Base-by-base conservation (phyloP, 345 rosid species). In the Ailanthus altissimus region DNA sequence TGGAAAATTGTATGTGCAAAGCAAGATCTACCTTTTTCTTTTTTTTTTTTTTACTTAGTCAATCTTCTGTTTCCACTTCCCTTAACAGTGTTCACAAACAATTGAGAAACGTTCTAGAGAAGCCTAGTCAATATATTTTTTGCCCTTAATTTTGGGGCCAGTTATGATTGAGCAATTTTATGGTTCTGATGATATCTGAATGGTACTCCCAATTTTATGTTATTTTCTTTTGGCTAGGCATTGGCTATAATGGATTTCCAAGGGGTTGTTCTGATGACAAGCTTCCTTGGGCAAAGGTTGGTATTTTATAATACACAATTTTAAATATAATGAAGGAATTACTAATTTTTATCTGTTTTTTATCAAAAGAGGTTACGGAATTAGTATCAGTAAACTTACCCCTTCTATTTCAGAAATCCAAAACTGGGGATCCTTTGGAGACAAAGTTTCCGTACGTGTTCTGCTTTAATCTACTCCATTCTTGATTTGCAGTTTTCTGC, bases 221-320 rank as follows among this genome's bases (percentile, higher is more conserved):
- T 47, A 18, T 73, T 77, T 65, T 64, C 26, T 78, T 67, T 77
- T 73, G 32, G 21, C 74, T 77, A 93, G 98, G 98, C 76, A 95
- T 95, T 75, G 99, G 99, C 79, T 95, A 95, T 79, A 95, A 93
- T 85, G 99, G 99, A 62, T 93, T 95, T 91, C 98, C 98, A 43
- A 89, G 99, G 86, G 99, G 99, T 70, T 95, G 99, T 81, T 93
- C 99, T 2, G 99, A 95, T 85, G 99, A 93, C 79, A 86, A 77
- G 80, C 98, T 95, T 87, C 97, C 99, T 20, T 95, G 99, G 99
- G 97, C 98, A 75, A 95, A 93, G 97, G 98, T 92, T 83, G 28
- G 83, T 60, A 60, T 69, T 64, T 73, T 18, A 67, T 25, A 11
- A 18, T 23, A 7, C n/a, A 56, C 59, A 40, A 47, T 67, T 80